Evolutionary conservation across 139 green algal species (phyloP).

Genomic region (Nannochloris sp.): DNA sequence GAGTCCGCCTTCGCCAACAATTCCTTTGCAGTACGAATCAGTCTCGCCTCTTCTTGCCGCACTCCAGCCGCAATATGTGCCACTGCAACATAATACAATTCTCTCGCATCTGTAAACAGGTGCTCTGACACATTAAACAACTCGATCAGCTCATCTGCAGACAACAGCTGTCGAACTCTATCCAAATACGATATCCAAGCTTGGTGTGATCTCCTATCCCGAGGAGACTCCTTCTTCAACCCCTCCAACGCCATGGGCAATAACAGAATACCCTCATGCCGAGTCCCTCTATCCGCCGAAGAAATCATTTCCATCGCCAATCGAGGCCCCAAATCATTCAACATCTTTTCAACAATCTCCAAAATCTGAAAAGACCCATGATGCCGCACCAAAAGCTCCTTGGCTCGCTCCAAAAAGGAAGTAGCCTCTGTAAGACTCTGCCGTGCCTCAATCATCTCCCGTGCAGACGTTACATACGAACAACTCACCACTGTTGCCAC

Average conservation of each 20-base stretch:
- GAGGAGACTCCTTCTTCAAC: neutral
- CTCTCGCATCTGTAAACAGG: slow-evolving; percentile 11
- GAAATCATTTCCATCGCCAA: slow-evolving; percentile 29
- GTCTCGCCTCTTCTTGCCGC: neutral
- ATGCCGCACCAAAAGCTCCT: slow-evolving; percentile 17
- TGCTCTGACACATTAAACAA: slow-evolving; percentile 17
- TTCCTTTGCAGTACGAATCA: slow-evolving; percentile 12
- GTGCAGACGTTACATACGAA: slow-evolving; percentile 18
- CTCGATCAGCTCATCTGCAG: slow-evolving; percentile 28
- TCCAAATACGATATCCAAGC: slow-evolving; percentile 14
- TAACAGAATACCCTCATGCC: neutral
- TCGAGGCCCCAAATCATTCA: slow-evolving; percentile 23
- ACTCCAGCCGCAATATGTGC: slow-evolving; percentile 24
- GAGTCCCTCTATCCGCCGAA: neutral
- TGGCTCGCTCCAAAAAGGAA: slow-evolving; percentile 19
- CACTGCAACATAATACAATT: slow-evolving; percentile 31
- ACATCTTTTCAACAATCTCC: neutral
- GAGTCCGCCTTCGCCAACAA: slow-evolving; percentile 7
- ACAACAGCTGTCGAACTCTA: slow-evolving; percentile 6
- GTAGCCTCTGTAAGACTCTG: slow-evolving; percentile 2
- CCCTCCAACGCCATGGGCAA: neutral
- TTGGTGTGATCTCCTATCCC: neutral
- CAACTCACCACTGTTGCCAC: slow-evolving; percentile 25
- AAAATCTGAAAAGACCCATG: neutral
- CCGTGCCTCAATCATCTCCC: slow-evolving; percentile 6